phyloP scores from a whole-genome alignment of 805 yeast genomes.

The Yamadazyma philogaea region DNA sequence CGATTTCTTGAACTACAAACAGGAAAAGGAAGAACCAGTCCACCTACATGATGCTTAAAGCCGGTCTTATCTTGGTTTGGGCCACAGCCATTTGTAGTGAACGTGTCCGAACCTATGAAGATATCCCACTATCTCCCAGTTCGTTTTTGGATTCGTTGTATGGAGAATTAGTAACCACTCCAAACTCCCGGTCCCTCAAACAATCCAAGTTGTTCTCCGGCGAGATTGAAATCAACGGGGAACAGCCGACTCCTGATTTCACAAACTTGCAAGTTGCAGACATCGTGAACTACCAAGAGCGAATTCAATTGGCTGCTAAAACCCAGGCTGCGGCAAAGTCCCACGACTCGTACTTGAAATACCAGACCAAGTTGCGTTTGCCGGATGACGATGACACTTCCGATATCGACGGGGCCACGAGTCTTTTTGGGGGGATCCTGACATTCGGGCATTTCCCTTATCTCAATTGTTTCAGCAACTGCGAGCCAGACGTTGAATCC shows the following conservation, averaged over 20 bases:
- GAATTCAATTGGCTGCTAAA: conserved; percentile 1
- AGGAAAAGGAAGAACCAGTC: no score
- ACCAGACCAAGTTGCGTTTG: conserved; percentile 20
- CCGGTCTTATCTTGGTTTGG: neutral
- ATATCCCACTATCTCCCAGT: neutral
- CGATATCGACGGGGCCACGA: conserved; percentile 21
- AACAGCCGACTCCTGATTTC: neutral
- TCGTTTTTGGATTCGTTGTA: conserved; percentile 24
- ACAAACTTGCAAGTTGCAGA: neutral
- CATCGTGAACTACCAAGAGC: neutral
- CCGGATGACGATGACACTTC: conserved; percentile 37
- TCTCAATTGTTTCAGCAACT: conserved; percentile 41
- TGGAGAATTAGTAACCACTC: conserved; percentile 23
- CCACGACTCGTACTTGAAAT: conserved; percentile 14
- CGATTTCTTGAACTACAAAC: no score
- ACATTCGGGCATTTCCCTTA: conserved; percentile 52
- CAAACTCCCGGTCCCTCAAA: conserved; percentile 13
- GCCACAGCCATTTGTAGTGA: neutral
- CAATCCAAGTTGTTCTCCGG: conserved; percentile 8
- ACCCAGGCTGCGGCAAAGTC: conserved; percentile 8
- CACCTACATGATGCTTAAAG: neutral
- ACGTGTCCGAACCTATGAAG: conserved; percentile 1
- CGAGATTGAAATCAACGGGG: neutral
- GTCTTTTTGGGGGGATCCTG: conserved; percentile 48
- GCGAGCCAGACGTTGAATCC: neutral